A percentile compares a stretch with the other conserved stretches of the same genome.
These are phyloP conservation scores for Beauveria bassiana DNA, from an alignment of 2,329 filamentous ascomycete species.

Conservation along the genomic window DNA sequence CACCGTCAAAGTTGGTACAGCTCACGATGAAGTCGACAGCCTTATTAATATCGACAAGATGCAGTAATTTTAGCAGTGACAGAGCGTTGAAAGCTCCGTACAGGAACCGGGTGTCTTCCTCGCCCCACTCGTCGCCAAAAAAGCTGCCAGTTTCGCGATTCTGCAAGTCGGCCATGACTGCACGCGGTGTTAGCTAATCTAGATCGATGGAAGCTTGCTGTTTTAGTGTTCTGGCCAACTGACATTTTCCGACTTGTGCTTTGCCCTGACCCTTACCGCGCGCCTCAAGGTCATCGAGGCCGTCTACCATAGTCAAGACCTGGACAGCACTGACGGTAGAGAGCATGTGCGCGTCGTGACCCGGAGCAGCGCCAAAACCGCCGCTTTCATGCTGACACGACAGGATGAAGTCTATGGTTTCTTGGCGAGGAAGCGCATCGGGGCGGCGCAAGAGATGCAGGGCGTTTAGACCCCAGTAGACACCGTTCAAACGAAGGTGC, in stretches of 20 bases:
- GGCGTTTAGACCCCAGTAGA: conserved; percentile 93
- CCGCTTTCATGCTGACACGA: conserved; percentile 86
- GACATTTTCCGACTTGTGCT: conserved; percentile 71
- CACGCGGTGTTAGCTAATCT: conserved; percentile 16
- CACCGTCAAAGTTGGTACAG: conserved; percentile 91
- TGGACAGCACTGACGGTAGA: conserved; percentile 95
- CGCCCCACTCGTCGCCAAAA: conserved; percentile 91
- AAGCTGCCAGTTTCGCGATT: conserved; percentile 78
- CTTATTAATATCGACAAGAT: conserved; percentile 68
- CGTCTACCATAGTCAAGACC: conserved; percentile 80
- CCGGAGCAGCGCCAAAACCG: conserved; percentile 88
- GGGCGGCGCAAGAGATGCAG: conserved; percentile 77
- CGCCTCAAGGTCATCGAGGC: conserved; percentile 71
- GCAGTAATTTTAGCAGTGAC: conserved; percentile 68
- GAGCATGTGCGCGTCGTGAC: conserved; percentile 92
- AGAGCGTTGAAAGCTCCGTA: conserved; percentile 86
- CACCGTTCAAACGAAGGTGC: conserved; percentile 86
- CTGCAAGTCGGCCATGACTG: conserved; percentile 75
- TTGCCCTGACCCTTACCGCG: conserved; percentile 55
- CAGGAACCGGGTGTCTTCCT: conserved; percentile 89
- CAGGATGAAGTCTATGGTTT: conserved; percentile 86
- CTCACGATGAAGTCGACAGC: conserved; percentile 71
- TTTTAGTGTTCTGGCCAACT: conserved; percentile 25
- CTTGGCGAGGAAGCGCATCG: conserved; percentile 69
- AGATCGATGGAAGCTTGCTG: neutral